Conservation (phyloP, 306 rosid genomes). For the Dicorynia guianensis region DNA sequence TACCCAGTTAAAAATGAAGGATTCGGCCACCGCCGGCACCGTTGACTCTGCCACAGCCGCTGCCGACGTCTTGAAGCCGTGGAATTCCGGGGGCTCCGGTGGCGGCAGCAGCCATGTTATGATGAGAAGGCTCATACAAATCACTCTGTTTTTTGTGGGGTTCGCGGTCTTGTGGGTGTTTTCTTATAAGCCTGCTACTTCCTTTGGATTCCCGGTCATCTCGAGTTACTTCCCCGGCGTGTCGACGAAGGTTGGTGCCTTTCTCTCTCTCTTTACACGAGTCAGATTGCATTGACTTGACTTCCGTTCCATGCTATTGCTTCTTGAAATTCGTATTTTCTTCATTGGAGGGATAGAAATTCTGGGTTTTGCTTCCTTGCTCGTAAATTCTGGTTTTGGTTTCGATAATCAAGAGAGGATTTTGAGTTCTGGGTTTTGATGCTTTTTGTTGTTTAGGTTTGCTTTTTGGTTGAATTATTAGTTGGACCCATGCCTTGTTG, state of each 20-base stretch:
- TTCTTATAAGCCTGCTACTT: conserved; percentile 41
- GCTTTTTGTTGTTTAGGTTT: not conserved
- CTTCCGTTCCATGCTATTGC: not conserved
- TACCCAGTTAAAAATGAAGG: conserved; percentile 47
- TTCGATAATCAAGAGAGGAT: not conserved
- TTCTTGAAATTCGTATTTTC: conserved; percentile 3
- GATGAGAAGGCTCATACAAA: conserved; percentile 26
- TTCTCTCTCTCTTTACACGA: conserved; percentile 2
- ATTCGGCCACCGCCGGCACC: not conserved
- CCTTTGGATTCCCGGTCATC: conserved; percentile 46
- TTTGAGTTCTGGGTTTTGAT: conserved; percentile 25
- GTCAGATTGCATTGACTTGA: not conserved
- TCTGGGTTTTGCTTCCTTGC: not conserved
- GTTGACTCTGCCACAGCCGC: not conserved
- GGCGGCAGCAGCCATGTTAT: not conserved
- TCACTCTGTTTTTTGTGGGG: conserved; percentile 41
- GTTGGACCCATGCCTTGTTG: not conserved
- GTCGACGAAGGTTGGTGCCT: conserved; percentile 35
- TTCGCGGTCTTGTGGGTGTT: conserved; percentile 42
- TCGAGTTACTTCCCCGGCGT: conserved; percentile 34
- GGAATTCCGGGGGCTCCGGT: conserved; percentile 32
- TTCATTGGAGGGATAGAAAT: not conserved
- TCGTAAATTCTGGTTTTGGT: not conserved
- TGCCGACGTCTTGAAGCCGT: conserved; percentile 1
- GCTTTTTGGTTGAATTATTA: no score